A percentile compares a stretch with the other conserved stretches of the same genome.
These are phyloP conservation scores for Ambrosia trifida DNA, from an alignment of 129 eudicot species.

Conservation along the genomic window DNA sequence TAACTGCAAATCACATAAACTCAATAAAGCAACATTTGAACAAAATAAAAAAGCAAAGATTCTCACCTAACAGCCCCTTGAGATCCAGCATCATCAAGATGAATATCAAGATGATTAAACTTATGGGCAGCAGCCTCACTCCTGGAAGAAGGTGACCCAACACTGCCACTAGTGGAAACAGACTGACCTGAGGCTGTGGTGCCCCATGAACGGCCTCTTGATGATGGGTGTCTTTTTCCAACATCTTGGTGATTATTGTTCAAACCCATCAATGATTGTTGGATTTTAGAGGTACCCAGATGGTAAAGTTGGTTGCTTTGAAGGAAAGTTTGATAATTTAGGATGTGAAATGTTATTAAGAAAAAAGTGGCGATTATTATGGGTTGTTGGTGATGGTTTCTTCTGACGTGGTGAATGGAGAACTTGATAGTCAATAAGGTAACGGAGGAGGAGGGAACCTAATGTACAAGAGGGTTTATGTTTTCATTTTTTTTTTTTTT, in stretches of 20 bases:
- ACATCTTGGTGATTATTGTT: conserved; percentile 36
- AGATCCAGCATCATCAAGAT: conserved; percentile 74
- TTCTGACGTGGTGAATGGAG: background rate
- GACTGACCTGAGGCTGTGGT: conserved; percentile 84
- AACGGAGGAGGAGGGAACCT: background rate
- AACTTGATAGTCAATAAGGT: background rate
- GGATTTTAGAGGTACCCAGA: conserved; percentile 30
- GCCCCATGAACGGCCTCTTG: conserved; percentile 80
- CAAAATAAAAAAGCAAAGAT: background rate
- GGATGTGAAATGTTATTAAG: background rate
- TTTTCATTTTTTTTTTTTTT: background rate
- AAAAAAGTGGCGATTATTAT: background rate
- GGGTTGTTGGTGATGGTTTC: conserved; percentile 14
- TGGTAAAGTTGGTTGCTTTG: background rate
- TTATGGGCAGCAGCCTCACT: conserved; percentile 37
- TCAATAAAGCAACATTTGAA: background rate
- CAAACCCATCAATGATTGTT: conserved; percentile 38
- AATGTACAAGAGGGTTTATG: background rate
- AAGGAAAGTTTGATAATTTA: background rate
- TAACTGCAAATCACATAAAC: background rate
- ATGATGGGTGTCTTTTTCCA: conserved; percentile 52
- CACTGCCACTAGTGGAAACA: conserved; percentile 86
- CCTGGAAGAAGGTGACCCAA: conserved; percentile 66
- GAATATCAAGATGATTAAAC: conserved; percentile 73
- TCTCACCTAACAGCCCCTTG: conserved; percentile 75